These are phyloP conservation scores for Echium plantagineum DNA, from an alignment of 257 asterid species.

Conservation along the genomic window DNA sequence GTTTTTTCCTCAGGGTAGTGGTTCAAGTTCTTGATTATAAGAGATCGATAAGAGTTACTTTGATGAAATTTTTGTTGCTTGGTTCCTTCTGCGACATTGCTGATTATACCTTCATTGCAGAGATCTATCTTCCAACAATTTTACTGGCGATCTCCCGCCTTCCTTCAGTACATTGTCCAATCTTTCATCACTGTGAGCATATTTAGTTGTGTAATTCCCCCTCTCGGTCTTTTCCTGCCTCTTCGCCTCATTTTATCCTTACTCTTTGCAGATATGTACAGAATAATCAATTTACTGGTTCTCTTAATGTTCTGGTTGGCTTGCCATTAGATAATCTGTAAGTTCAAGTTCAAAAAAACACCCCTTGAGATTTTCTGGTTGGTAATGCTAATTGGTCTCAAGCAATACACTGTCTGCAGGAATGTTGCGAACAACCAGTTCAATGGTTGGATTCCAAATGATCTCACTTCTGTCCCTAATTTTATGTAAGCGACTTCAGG, in stretches of 20 bases:
- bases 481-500: constrained; percentile 52
- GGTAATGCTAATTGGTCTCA: neutral
- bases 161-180: constrained; percentile 61
- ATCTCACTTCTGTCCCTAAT: constrained; percentile 54
- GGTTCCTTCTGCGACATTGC: constrained; percentile 4
- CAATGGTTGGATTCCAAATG: constrained; percentile 88
- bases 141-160: constrained; percentile 80
- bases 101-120: constrained; percentile 34
- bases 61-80: constrained; percentile 6
- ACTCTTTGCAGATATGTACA: constrained; percentile 56
- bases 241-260: constrained; percentile 11
- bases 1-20: neutral
- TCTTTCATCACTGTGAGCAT: constrained; percentile 82
- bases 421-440: constrained; percentile 86
- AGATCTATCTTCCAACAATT: constrained; percentile 76
- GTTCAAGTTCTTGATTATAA: neutral
- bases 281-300: constrained; percentile 71
- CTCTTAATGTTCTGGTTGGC: constrained; percentile 56
- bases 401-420: constrained; percentile 32
- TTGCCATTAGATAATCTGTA: constrained; percentile 74
- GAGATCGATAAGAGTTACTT: neutral
- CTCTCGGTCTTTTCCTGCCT: constrained; percentile 15
- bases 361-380: neutral
- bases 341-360: constrained; percentile 17
- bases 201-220: constrained; percentile 5